phyloP scores from a whole-genome alignment of 2,329 filamentous ascomycete genomes.

The Cladosporium sphaerospermum region DNA sequence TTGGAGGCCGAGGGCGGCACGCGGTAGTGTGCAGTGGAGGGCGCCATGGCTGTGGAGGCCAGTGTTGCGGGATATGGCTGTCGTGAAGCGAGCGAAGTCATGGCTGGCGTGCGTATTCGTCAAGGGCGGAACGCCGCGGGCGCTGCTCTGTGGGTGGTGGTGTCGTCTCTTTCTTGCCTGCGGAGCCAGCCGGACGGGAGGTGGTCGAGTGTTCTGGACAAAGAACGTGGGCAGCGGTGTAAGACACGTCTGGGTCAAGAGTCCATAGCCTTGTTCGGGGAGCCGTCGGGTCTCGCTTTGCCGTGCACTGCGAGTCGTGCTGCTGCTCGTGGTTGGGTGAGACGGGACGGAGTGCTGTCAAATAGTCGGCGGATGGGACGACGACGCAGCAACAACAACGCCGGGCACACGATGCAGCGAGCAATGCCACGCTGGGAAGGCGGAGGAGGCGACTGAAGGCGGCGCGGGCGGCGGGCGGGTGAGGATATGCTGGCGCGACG shows the following conservation, averaged over 20 bases:
- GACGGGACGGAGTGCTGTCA: not conserved
- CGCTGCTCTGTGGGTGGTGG: slow-evolving; percentile 2
- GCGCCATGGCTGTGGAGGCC: slow-evolving; percentile 21
- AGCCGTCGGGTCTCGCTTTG: not conserved
- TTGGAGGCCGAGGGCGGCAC: slow-evolving; percentile 15
- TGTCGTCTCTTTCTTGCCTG: slow-evolving; percentile 8
- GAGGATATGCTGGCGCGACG: not conserved
- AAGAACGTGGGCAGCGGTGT: slow-evolving; percentile 2
- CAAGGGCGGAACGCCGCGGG: not conserved
- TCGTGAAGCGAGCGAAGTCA: slow-evolving; percentile 77
- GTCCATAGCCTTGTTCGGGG: not conserved
- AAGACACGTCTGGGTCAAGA: slow-evolving; percentile 5
- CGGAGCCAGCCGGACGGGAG: slow-evolving; percentile 4
- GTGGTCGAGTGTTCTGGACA: not conserved
- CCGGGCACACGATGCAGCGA: slow-evolving; percentile 6
- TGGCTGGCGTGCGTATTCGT: slow-evolving; percentile 29
- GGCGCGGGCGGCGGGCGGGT: not conserved
- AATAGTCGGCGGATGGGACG: not conserved
- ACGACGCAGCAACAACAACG: not conserved
- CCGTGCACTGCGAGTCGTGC: not conserved
- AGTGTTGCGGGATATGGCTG: slow-evolving; percentile 56
- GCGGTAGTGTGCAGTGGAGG: slow-evolving; percentile 20
- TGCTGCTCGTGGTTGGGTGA: not conserved
- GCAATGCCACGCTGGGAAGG: not conserved
- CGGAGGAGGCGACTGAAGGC: not conserved